phyloP scores from a whole-genome alignment of 805 yeast species.

The Myxozyma kluyveri region DNA sequence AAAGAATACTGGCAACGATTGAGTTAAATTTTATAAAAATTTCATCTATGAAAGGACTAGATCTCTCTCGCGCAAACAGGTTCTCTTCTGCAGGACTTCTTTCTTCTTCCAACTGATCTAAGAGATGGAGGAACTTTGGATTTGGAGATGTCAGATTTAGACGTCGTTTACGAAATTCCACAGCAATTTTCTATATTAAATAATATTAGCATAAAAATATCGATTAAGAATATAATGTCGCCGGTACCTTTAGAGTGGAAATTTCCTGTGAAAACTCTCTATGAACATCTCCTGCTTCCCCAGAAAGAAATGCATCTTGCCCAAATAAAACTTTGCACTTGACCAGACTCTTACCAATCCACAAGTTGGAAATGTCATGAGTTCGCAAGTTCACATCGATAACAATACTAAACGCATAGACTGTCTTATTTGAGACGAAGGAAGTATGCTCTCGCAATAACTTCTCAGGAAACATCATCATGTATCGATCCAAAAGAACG shows the following conservation, averaged over 20 bases:
- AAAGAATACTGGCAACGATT: conserved; percentile 77
- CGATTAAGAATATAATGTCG: not conserved
- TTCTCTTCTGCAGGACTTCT: conserved; percentile 68
- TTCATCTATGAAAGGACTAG: conserved; percentile 65
- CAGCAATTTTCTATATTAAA: conserved; percentile 49
- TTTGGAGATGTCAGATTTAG: conserved; percentile 51
- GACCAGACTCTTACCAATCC: conserved; percentile 70
- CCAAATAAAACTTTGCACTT: conserved; percentile 26
- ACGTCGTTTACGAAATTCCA: conserved; percentile 68
- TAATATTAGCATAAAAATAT: no score
- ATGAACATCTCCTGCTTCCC: conserved; percentile 54
- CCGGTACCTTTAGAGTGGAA: not conserved
- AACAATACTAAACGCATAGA: conserved; percentile 71
- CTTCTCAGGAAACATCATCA: conserved; percentile 65
- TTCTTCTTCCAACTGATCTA: conserved; percentile 85
- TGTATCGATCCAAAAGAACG: conserved; percentile 71
- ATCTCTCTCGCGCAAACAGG: conserved; percentile 59
- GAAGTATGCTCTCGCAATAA: conserved; percentile 56
- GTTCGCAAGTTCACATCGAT: conserved; percentile 73
- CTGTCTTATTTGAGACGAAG: conserved; percentile 56
- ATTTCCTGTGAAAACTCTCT: not conserved
- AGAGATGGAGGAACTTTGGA: conserved; percentile 53
- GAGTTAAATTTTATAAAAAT: conserved; percentile 75
- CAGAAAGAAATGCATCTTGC: conserved; percentile 49
- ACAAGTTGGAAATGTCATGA: conserved; percentile 69